Conservation (phyloP, 164 flowering plant species). For the Saururus chinensis region DNA sequence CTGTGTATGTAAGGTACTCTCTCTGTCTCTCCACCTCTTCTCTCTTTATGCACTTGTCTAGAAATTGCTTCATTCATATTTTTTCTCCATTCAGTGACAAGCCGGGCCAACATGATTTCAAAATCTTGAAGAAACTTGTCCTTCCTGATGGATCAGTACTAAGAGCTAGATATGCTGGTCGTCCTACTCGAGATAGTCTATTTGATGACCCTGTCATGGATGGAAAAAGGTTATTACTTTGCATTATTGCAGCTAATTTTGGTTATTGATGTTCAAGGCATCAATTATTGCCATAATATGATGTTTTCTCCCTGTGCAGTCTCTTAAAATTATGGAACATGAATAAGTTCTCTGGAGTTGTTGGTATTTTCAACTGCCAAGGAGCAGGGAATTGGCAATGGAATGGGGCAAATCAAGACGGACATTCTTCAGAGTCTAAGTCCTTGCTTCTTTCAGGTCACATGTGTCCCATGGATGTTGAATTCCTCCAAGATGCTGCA, state of each 20-base stretch:
- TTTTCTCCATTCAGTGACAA: conserved; percentile 37
- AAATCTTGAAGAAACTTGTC: conserved; percentile 47
- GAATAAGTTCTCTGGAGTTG: conserved; percentile 58
- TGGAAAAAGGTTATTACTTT: conserved; percentile 39
- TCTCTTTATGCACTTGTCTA: not conserved
- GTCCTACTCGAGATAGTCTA: conserved; percentile 59
- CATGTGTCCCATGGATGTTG: conserved; percentile 46
- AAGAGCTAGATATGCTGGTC: conserved; percentile 53
- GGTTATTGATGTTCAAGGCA: not conserved
- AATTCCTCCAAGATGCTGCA: conserved; percentile 46
- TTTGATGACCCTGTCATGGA: conserved; percentile 64
- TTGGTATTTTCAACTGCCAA: conserved; percentile 84
- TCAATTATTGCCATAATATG: not conserved
- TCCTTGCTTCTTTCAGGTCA: conserved; percentile 21
- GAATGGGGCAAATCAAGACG: conserved; percentile 14
- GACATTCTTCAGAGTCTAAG: not conserved
- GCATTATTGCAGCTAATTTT: not conserved
- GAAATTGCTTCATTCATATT: not conserved
- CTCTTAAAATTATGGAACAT: conserved; percentile 76
- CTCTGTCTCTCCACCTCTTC: not conserved
- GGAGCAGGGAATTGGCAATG: conserved; percentile 76
- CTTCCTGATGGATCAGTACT: conserved; percentile 63
- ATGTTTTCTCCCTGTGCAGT: conserved; percentile 20
- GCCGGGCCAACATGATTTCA: conserved; percentile 52
- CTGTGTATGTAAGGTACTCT: conserved; percentile 59